Evolutionary conservation across 768 basidiomycete genomes (phyloP), one percentile per base, ranked within the genome.

Genomic region (Mycena crocata): DNA sequence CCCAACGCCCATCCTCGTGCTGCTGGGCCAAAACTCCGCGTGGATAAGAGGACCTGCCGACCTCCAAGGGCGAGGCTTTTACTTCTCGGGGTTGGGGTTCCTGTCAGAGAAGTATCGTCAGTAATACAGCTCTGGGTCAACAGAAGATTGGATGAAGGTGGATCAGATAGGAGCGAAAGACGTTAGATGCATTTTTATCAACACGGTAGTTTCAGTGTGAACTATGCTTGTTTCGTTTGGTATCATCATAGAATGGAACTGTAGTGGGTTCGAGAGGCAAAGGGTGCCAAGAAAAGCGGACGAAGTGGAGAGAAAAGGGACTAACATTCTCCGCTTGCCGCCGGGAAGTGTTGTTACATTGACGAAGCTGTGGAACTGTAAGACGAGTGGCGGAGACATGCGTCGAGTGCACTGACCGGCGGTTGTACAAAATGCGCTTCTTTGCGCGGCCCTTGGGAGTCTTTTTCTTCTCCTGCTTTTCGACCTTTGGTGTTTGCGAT

Each of bases 121-220:
- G 80, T 71, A n/a, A 50, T 34, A 39, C 31, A 32, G 56, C 55
- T 60, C 40, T 45, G 32, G 59, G 64, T 34, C 55, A 57, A 48
- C n/a, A 40, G 45, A 32, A 71, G 37, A 69, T 48, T 46, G 57
- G 62, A n/a, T 64, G 62, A 46, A 51, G 46, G 55, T 60, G 71
- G 57, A 74, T 96, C 95, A 96, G 94, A 96, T 96, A 96, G 95
- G 94, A 96, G 95, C 95, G 95, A 96, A 96, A 96, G 95, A 98
- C 94, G 79, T 88, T 83, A 88, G 92, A 93, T 94, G 90, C 72
- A 85, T 88, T 81, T 81, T 86, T 91, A 82, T 95, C 92, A 90
- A 93, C 94, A 95, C 80, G 75, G 79, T 81, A 77, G 81, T 80
- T 93, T 97, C 94, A 90, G 95, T 90, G 93, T 96, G 94, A 96